Percentiles rank a stretch among this genome's conserved stretches.
These are phyloP conservation scores for Otatea glauca DNA, from an alignment of 176 grass and related monocot genomes.

Conservation along the genomic window DNA sequence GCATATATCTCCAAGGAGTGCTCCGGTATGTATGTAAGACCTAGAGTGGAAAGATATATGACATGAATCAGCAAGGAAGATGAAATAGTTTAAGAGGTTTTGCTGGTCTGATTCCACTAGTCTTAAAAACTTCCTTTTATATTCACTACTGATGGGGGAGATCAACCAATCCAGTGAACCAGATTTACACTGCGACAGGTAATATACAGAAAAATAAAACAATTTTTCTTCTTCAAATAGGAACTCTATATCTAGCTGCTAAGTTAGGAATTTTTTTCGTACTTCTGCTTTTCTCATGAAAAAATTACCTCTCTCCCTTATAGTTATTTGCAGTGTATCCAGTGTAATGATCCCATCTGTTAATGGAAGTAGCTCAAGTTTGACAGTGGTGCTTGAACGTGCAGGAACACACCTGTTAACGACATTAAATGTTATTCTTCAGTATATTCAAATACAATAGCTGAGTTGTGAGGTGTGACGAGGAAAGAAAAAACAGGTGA, in stretches of 20 bases:
- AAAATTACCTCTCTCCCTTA: conserved; percentile 89
- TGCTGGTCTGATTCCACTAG: background rate
- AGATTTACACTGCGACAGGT: background rate
- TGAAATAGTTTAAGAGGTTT: conserved; percentile 24
- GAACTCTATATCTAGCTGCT: conserved; percentile 11
- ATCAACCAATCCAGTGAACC: conserved; percentile 7
- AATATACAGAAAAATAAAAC: conserved; percentile 10
- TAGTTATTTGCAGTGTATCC: conserved; percentile 89
- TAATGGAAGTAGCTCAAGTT: conserved; percentile 94
- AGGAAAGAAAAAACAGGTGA: conserved; percentile 14
- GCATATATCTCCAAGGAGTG: conserved; percentile 93
- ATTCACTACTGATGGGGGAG: background rate
- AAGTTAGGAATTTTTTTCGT: background rate
- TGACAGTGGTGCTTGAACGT: conserved; percentile 88
- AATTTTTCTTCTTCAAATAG: background rate
- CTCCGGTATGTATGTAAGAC: conserved; percentile 82
- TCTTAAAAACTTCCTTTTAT: conserved; percentile 10
- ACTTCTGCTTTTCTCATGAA: background rate
- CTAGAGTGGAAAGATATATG: conserved; percentile 43
- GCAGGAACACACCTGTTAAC: conserved; percentile 79
- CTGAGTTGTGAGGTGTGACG: background rate
- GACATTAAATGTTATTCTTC: conserved; percentile 18
- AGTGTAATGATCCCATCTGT: conserved; percentile 94
- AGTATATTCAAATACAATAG: conserved; percentile 34
- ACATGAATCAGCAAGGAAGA: conserved; percentile 18